These are phyloP conservation scores for Celoporthe dispersa DNA, from an alignment of 2,329 filamentous ascomycete species.

Conservation along the genomic window DNA sequence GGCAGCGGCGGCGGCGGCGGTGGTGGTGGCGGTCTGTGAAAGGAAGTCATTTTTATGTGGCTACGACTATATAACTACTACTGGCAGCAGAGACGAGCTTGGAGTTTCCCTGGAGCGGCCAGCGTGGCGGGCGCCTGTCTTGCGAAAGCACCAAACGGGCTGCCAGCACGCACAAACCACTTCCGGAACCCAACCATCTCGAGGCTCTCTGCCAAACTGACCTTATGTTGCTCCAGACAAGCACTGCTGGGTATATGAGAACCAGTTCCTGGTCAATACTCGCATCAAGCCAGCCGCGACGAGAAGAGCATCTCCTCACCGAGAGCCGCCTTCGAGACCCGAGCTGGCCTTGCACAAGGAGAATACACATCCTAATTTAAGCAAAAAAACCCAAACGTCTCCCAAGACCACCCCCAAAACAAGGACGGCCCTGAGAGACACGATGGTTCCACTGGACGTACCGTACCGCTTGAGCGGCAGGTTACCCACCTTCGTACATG, in stretches of 20 bases:
- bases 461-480: neutral
- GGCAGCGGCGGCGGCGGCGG: no score
- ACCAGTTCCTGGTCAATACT: slow-evolving; percentile 11
- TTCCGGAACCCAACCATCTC: slow-evolving; percentile 1
- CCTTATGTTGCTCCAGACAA: slow-evolving; percentile 22
- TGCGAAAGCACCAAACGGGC: slow-evolving; percentile 26
- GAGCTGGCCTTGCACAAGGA: slow-evolving; percentile 25
- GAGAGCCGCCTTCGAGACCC: slow-evolving; percentile 14
- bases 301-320: slow-evolving; percentile 12
- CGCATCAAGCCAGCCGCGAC: slow-evolving; percentile 18
- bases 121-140: slow-evolving; percentile 21
- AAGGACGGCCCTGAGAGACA: neutral
- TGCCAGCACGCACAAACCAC: slow-evolving; percentile 21
- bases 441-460: neutral
- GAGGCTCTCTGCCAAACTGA: slow-evolving; percentile 18
- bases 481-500: neutral
- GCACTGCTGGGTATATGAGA: slow-evolving; percentile 8
- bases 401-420: neutral
- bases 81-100: slow-evolving; percentile 23
- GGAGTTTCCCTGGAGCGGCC: slow-evolving; percentile 7
- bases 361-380: slow-evolving; percentile 20
- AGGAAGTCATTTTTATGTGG: neutral
- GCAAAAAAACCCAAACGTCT: slow-evolving; percentile 17
- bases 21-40: neutral
- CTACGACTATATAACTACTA: neutral